Evolutionary conservation across 2,329 filamentous ascomycete genomes (phyloP).

Genomic region (Cladosporium sp.): DNA sequence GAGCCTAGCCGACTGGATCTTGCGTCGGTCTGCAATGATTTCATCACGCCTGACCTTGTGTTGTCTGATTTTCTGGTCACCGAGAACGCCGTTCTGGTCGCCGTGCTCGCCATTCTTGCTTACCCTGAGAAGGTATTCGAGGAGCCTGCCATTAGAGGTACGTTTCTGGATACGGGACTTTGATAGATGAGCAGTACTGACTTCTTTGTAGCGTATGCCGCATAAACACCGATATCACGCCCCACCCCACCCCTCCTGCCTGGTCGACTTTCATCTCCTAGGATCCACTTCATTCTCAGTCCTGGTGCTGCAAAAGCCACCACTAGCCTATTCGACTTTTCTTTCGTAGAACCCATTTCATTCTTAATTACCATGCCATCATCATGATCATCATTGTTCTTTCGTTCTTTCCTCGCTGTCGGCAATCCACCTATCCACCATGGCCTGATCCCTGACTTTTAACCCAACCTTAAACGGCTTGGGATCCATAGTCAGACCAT

Average conservation of each 20-base stretch:
- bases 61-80: slow-evolving; percentile 45
- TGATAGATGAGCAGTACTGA: not conserved
- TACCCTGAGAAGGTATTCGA: slow-evolving; percentile 32
- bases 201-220: not conserved
- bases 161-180: not conserved
- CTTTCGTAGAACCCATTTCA: too few species aligned
- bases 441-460: slow-evolving; percentile 38
- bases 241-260: too few species aligned
- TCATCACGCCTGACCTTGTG: slow-evolving; percentile 37
- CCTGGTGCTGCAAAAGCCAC: too few species aligned
- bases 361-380: too few species aligned
- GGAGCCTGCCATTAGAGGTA: slow-evolving; percentile 39
- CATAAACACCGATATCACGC: not conserved
- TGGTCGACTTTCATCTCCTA: too few species aligned
- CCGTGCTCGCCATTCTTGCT: slow-evolving; percentile 32
- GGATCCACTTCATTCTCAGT: too few species aligned
- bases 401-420: slow-evolving; percentile 45
- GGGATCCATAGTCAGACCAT: slow-evolving; percentile 46
- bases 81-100: slow-evolving; percentile 39
- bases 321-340: too few species aligned
- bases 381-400: slow-evolving; percentile 36
- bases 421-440: slow-evolving; percentile 44
- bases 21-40: slow-evolving; percentile 36
- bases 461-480: slow-evolving; percentile 50
- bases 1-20: slow-evolving; percentile 37